These are phyloP conservation scores for Cajanus cajan DNA, from an alignment of 306 rosid species.

Conservation along the genomic window DNA sequence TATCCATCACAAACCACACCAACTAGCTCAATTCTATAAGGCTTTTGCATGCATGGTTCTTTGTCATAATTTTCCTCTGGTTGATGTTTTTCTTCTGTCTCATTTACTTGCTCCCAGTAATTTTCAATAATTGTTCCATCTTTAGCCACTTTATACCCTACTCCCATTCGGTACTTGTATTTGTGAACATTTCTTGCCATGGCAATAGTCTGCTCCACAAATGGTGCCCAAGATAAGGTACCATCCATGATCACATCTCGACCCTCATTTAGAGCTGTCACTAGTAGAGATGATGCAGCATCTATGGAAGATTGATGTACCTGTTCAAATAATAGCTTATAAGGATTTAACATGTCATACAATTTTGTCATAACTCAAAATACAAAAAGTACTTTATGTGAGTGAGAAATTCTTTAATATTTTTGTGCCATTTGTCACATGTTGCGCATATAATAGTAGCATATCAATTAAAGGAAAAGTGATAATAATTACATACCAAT, in stretches of 20 bases:
- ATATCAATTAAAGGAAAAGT: not conserved
- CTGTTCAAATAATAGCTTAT: slow-evolving; percentile 32
- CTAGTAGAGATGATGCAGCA: slow-evolving; percentile 94
- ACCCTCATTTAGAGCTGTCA: slow-evolving; percentile 85
- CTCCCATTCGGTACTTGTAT: slow-evolving; percentile 74
- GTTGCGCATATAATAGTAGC: not conserved
- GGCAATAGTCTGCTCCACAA: slow-evolving; percentile 70
- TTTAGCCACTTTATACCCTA: slow-evolving; percentile 66
- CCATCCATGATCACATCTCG: slow-evolving; percentile 93
- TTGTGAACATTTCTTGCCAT: slow-evolving; percentile 88
- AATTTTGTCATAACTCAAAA: not conserved
- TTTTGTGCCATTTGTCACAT: not conserved
- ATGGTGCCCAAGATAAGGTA: slow-evolving; percentile 93
- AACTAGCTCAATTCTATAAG: slow-evolving; percentile 86
- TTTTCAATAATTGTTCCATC: slow-evolving; percentile 67
- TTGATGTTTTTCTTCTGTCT: slow-evolving; percentile 33
- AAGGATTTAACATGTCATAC: not conserved
- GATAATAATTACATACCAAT: slow-evolving; percentile 43
- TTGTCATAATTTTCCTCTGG: not conserved
- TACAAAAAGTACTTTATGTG: not conserved
- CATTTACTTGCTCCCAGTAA: slow-evolving; percentile 72
- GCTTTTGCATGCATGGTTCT: slow-evolving; percentile 36
- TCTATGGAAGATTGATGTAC: slow-evolving; percentile 84
- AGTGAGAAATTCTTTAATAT: not conserved
- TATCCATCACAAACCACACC: slow-evolving; percentile 95